These are phyloP conservation scores for Penicillium sp. DNA, from an alignment of 2,329 filamentous ascomycete genomes.

Conservation along the genomic window DNA sequence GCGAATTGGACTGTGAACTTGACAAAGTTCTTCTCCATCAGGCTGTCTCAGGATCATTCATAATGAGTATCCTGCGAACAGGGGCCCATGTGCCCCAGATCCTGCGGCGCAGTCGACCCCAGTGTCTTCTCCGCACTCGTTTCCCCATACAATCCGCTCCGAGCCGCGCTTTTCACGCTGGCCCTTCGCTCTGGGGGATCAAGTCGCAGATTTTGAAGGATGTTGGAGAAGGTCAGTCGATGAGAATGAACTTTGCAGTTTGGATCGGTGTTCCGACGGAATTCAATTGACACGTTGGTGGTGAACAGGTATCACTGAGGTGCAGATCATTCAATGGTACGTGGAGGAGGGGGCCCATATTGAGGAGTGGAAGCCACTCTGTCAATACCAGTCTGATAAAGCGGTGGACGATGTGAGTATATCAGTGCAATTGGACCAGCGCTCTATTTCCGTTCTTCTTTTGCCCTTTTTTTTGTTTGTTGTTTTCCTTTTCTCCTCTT, in stretches of 20 bases:
- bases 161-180: slow-evolving; percentile 33
- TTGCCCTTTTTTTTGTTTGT: too few relatives aligned
- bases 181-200: slow-evolving; percentile 29
- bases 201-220: slow-evolving; percentile 40
- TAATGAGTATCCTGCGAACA: slow-evolving; percentile 29
- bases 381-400: slow-evolving; percentile 98
- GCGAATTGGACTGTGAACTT: neutral
- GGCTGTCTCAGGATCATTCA: slow-evolving; percentile 2
- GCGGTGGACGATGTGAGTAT: slow-evolving; percentile 57
- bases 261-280: neutral
- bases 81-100: slow-evolving; percentile 24
- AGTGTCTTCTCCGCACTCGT: slow-evolving; percentile 23
- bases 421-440: neutral
- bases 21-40: neutral
- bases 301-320: slow-evolving; percentile 83
- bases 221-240: slow-evolving; percentile 37
- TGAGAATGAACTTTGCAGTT: too few relatives aligned
- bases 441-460: too few relatives aligned
- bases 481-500: too few relatives aligned
- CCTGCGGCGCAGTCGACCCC: slow-evolving; percentile 23
- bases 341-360: slow-evolving; percentile 91
- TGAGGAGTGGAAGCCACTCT: slow-evolving; percentile 95
- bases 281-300: slow-evolving; percentile 13
- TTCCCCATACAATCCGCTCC: slow-evolving; percentile 18
- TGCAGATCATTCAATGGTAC: slow-evolving; percentile 99